These are phyloP conservation scores for Colletotrichum spaethianum DNA, from an alignment of 2,329 filamentous ascomycete genomes.

Conservation along the genomic window DNA sequence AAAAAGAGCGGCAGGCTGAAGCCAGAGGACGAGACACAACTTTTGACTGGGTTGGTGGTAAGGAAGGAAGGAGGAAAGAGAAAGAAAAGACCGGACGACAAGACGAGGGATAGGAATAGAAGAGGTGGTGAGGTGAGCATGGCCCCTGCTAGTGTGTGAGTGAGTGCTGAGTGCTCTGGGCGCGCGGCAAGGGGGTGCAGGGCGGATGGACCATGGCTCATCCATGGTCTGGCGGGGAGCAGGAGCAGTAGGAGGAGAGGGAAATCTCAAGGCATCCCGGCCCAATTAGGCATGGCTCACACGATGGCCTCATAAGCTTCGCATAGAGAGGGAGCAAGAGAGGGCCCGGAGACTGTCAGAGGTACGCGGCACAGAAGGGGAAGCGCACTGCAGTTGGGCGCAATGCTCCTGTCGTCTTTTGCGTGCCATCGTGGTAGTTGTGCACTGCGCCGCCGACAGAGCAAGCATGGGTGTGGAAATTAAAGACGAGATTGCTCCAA, in stretches of 20 bases:
- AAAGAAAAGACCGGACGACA: conserved; percentile 29
- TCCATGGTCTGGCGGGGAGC: conserved; percentile 14
- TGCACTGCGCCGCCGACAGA: conserved; percentile 35
- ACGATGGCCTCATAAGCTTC: conserved; percentile 13
- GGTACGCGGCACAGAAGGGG: background rate
- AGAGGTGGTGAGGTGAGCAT: conserved; percentile 38
- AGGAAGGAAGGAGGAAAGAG: conserved; percentile 34
- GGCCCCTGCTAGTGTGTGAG: conserved; percentile 4
- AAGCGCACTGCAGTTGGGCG: conserved; percentile 33
- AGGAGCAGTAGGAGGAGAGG: background rate
- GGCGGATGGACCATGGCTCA: conserved; percentile 16
- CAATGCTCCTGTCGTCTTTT: conserved; percentile 28
- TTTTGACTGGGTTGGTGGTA: conserved; percentile 29
- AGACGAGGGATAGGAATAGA: conserved; percentile 36
- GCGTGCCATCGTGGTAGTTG: conserved; percentile 37
- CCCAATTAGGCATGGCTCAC: conserved; percentile 5
- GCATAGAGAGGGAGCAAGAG: background rate
- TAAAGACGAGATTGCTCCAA: conserved; percentile 31
- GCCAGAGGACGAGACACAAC: conserved; percentile 38
- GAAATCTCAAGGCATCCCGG: background rate
- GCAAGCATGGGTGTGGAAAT: conserved; percentile 34
- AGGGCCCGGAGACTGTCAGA: conserved; percentile 1
- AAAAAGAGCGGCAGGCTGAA: conserved; percentile 42
- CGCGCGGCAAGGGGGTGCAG: conserved; percentile 40
- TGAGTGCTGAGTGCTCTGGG: conserved; percentile 29